Evolutionary conservation across 2,329 filamentous ascomycete genomes (phyloP), one percentile per base, ranked within the genome.

Genomic region (Drechslera avenae): DNA sequence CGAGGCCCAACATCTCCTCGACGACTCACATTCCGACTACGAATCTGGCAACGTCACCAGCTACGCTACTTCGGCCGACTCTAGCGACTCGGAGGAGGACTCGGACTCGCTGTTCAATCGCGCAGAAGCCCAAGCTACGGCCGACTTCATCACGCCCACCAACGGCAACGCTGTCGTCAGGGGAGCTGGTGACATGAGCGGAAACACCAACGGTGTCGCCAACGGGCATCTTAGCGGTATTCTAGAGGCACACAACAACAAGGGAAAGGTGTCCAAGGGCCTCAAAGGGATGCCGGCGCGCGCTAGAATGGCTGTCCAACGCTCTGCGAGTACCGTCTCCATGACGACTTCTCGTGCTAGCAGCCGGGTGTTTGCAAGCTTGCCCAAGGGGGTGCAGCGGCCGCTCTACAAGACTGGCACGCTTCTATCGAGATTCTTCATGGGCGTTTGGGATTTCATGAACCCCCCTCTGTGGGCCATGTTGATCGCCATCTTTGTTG

Each of bases 401-500:
- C 59, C 69, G 5, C 64, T 86, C 3, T 73, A 76, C 8, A 76
- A 71, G 18, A 56, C 76, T 14, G 76, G 72, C 36, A 72, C 66
- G 26, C 75, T 72, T 34, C 45, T 76, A 23, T 63, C 62, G 73
- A 82, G 72, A 56, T 87, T 90, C 62, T 75, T 83, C 60, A 76
- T 75, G 40, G 91, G 91, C 44, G 71, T 92, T 10, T 94, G 89
- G 89, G 88, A 89, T 39, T 96, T 97, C 73, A 97, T 99, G 93
- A 97, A 97, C 75, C 93, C 94, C 34, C 94, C 94, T 1, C 85
- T 99, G 19, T 97, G 92, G 91, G 92, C 94, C 23, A 97, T 99
- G 94, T 78, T 97, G 28, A 79, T 86, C 32, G 90, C 94, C n/a
- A 87, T 97, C 37, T 76, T 96, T 42, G 89, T 99, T 5, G 94